Evolutionary conservation across 192 early-diverging fungal species (phyloP).

Genomic region (Coemansia biformis): DNA sequence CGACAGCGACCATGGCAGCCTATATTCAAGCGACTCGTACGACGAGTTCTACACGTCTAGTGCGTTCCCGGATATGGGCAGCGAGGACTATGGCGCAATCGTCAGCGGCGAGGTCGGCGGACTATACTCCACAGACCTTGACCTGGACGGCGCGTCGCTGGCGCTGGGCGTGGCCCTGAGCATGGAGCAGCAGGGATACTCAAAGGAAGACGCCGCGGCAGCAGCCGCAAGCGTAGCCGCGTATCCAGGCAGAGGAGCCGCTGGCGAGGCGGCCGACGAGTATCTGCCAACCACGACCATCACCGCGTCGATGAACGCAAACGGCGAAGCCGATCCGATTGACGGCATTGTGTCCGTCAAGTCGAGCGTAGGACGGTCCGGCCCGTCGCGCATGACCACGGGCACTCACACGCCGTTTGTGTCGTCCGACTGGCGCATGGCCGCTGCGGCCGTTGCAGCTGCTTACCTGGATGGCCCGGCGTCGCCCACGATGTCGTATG

Average conservation of each 20-base stretch:
- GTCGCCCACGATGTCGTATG: slow-evolving; percentile 19
- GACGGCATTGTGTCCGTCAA: slow-evolving; percentile 50
- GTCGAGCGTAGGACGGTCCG: slow-evolving; percentile 10
- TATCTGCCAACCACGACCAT: slow-evolving; percentile 30
- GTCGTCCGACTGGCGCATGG: slow-evolving; percentile 26
- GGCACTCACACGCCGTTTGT: slow-evolving; percentile 40
- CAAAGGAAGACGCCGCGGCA: slow-evolving; percentile 41
- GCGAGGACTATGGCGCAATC: slow-evolving; percentile 1
- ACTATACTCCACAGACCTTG: slow-evolving; percentile 18
- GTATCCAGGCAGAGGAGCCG: slow-evolving; percentile 13
- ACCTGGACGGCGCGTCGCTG: slow-evolving; percentile 45
- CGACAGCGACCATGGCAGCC: slow-evolving; percentile 25
- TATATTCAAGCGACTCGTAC: slow-evolving; percentile 43
- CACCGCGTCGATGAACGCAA: slow-evolving; percentile 46
- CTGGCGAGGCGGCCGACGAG: background rate
- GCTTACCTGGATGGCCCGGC: slow-evolving; percentile 27
- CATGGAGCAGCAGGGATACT: slow-evolving; percentile 52
- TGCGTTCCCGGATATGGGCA: slow-evolving; percentile 32
- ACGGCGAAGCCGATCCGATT: slow-evolving; percentile 49
- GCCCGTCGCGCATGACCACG: slow-evolving; percentile 26
- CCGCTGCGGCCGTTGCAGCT: slow-evolving; percentile 20
- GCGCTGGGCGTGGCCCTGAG: slow-evolving; percentile 48
- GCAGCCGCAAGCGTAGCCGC: slow-evolving; percentile 36
- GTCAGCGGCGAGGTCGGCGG: slow-evolving; percentile 5
- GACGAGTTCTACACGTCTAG: slow-evolving; percentile 42